phyloP scores from a whole-genome alignment of 306 rosid genomes.

The Cotoneaster glaucophyllus region DNA sequence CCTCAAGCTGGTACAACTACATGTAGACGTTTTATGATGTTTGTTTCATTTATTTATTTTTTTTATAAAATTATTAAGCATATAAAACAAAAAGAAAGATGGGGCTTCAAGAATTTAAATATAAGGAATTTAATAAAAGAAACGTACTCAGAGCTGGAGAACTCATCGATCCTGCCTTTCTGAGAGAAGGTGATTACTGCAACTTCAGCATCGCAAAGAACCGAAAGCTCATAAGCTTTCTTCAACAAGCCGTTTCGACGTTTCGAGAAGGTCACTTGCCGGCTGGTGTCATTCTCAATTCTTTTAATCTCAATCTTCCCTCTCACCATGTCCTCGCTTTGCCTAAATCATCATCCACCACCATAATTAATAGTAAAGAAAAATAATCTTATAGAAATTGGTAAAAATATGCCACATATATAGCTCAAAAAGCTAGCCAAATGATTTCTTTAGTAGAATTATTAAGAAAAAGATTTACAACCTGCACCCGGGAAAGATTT shows the following conservation, averaged over 20 bases:
- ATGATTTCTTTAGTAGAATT: not conserved
- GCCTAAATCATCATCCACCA: not conserved
- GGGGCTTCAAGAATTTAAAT: not conserved
- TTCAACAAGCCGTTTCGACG: slow-evolving; percentile 53
- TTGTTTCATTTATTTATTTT: not conserved
- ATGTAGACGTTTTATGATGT: not conserved
- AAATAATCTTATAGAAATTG: not conserved
- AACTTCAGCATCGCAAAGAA: slow-evolving; percentile 61
- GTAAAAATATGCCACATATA: not conserved
- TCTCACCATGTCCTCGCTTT: slow-evolving; percentile 47
- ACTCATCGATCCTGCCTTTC: slow-evolving; percentile 52
- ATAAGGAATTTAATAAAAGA: not conserved
- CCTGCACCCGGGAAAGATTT: not conserved
- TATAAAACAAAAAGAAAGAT: not conserved
- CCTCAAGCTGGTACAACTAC: not conserved
- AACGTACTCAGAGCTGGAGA: slow-evolving; percentile 61
- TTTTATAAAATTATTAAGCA: not conserved
- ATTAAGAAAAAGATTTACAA: not conserved
- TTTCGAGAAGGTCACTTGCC: slow-evolving; percentile 68
- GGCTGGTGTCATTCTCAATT: slow-evolving; percentile 46
- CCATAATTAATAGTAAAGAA: not conserved
- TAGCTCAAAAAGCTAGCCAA: not conserved
- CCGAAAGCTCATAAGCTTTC: slow-evolving; percentile 66
- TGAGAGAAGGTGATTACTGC: slow-evolving; percentile 61
- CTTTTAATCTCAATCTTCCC: slow-evolving; percentile 53